phyloP scores from a whole-genome alignment of 2,329 filamentous ascomycete genomes.

The Acarospora socialis region DNA sequence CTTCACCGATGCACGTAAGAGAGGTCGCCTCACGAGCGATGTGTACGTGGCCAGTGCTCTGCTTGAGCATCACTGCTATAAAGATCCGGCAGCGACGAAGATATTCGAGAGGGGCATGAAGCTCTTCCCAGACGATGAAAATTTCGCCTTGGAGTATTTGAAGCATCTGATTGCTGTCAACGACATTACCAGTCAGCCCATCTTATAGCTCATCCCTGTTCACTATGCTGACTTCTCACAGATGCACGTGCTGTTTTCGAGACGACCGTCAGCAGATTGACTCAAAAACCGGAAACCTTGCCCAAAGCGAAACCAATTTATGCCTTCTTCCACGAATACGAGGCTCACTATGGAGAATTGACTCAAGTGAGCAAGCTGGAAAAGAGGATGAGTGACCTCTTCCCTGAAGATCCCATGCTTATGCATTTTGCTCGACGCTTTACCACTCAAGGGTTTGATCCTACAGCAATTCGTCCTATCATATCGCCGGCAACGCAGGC shows the following conservation, averaged over 20 bases:
- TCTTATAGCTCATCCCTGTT: not conserved
- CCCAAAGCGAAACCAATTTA: slow-evolving; percentile 74
- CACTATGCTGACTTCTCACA: slow-evolving; percentile 22
- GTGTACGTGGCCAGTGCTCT: slow-evolving; percentile 88
- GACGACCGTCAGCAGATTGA: slow-evolving; percentile 72
- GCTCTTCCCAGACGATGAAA: slow-evolving; percentile 84
- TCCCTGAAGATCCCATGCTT: slow-evolving; percentile 70
- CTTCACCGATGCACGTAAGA: slow-evolving; percentile 76
- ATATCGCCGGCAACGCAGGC: slow-evolving; percentile 71
- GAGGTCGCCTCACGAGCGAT: slow-evolving; percentile 80
- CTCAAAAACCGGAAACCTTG: slow-evolving; percentile 59
- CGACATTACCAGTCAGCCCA: slow-evolving; percentile 72
- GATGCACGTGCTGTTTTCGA: slow-evolving; percentile 95
- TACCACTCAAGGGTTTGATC: slow-evolving; percentile 57
- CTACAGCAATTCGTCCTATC: slow-evolving; percentile 65
- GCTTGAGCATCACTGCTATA: slow-evolving; percentile 92
- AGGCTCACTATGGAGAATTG: slow-evolving; percentile 86
- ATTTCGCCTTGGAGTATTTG: slow-evolving; percentile 87
- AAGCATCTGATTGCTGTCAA: slow-evolving; percentile 88
- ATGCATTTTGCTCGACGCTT: slow-evolving; percentile 64
- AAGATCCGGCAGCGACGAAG: slow-evolving; percentile 79
- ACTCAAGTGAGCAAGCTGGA: slow-evolving; percentile 84
- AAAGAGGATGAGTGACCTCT: slow-evolving; percentile 84
- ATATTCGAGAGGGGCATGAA: slow-evolving; percentile 92
- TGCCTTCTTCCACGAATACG: slow-evolving; percentile 85